Percentiles rank a stretch among this genome's conserved stretches.
Evolutionary conservation across 805 yeast species (phyloP).

Genomic region (Wickerhamiella sorbophila): DNA sequence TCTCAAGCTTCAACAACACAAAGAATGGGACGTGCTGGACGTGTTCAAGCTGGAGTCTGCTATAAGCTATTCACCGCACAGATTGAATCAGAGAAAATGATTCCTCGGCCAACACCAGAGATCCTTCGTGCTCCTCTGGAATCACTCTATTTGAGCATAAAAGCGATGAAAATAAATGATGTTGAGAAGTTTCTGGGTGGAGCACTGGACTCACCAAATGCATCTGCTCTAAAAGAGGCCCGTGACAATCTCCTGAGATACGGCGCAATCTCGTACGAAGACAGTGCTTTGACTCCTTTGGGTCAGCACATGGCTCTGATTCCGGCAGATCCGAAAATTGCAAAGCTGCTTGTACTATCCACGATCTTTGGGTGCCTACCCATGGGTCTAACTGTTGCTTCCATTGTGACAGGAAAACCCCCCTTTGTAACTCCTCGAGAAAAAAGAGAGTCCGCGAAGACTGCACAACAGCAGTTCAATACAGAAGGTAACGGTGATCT

Average conservation of each 20-base stretch:
- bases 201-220: conserved; percentile 74
- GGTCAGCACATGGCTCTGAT: conserved; percentile 69
- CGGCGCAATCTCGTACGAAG: conserved; percentile 48
- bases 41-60: conserved; percentile 72
- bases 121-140: conserved; percentile 74
- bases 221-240: conserved; percentile 37
- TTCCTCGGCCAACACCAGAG: conserved; percentile 72
- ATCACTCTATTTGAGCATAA: conserved; percentile 66
- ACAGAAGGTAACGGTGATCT: conserved; percentile 55
- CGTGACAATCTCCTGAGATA: conserved; percentile 41
- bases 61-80: conserved; percentile 62
- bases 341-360: conserved; percentile 66
- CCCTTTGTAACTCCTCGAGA: conserved; percentile 57
- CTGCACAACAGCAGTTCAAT: conserved; percentile 16
- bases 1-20: conserved; percentile 83
- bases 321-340: conserved; percentile 75
- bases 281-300: conserved; percentile 47
- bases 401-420: conserved; percentile 53
- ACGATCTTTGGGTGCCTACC: conserved; percentile 75
- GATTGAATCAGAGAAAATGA: conserved; percentile 43
- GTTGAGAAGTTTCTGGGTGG: conserved; percentile 54
- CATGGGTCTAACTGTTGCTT: conserved; percentile 63
- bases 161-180: conserved; percentile 70
- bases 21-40: conserved; percentile 97
- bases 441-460: conserved; percentile 48